Conservation (phyloP, 192 early-diverging fungal genomes). For the Haplosporangium gracile region DNA sequence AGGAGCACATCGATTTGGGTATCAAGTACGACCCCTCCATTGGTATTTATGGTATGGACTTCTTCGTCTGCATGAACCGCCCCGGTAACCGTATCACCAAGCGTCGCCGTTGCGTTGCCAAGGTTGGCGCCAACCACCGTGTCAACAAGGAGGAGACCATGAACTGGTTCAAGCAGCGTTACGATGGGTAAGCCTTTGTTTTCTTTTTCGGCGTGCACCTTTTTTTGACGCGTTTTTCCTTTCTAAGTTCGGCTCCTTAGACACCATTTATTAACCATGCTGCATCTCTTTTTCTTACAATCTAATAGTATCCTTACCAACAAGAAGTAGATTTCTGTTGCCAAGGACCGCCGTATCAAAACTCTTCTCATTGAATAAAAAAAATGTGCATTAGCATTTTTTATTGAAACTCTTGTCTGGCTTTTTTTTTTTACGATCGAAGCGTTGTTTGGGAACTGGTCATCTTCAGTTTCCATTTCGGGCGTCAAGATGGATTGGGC, state of each 20-base stretch:
- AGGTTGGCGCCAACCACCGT: slow-evolving; percentile 91
- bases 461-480: no score
- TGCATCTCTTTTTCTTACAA: neutral
- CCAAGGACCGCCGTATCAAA: neutral
- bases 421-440: no score
- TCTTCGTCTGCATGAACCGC: slow-evolving; percentile 98
- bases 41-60: slow-evolving; percentile 93
- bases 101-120: slow-evolving; percentile 88
- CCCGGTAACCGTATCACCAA: slow-evolving; percentile 96
- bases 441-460: no score
- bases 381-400: neutral
- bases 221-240: neutral
- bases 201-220: slow-evolving; percentile 28
- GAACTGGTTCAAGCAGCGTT: slow-evolving; percentile 98
- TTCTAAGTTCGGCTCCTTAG: neutral
- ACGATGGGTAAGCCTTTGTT: slow-evolving; percentile 63
- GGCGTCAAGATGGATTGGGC: no score
- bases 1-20: slow-evolving; percentile 99
- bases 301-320: slow-evolving; percentile 51
- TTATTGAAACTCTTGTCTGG: neutral
- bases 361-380: neutral
- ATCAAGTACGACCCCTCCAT: slow-evolving; percentile 99
- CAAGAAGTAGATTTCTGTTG: slow-evolving; percentile 36
- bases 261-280: neutral
- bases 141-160: slow-evolving; percentile 97